A percentile compares a stretch with the other conserved stretches of the same genome.
These are phyloP conservation scores for Boletellus deceptivus DNA, from an alignment of 1,284 basidiomycete genomes.

Conservation along the genomic window DNA sequence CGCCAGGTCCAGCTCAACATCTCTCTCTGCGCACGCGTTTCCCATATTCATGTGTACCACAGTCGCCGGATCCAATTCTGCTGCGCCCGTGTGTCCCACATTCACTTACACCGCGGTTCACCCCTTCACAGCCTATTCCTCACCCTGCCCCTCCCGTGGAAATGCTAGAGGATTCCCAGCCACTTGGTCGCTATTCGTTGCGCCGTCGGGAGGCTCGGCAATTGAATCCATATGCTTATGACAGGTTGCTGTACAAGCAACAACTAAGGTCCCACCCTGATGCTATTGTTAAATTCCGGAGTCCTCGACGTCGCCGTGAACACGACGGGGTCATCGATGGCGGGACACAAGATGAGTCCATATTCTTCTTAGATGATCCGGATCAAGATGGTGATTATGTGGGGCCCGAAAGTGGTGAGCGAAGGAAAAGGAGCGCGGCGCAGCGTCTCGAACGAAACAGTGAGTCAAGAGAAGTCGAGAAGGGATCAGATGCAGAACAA, in stretches of 20 bases:
- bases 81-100: constrained; percentile 1
- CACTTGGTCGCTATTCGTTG: constrained; percentile 45
- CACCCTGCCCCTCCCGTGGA: neutral
- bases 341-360: constrained; percentile 31
- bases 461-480: constrained; percentile 1
- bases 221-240: constrained; percentile 53
- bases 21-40: no score
- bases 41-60: neutral
- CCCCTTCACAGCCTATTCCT: neutral
- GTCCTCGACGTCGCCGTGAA: constrained; percentile 22
- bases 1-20: no score
- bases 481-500: neutral
- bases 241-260: constrained; percentile 46
- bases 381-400: constrained; percentile 29
- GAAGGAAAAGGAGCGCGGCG: constrained; percentile 11
- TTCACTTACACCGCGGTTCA: neutral
- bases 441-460: constrained; percentile 7
- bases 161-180: constrained; percentile 19
- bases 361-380: constrained; percentile 18
- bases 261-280: constrained; percentile 51
- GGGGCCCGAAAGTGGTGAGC: constrained; percentile 12
- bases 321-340: constrained; percentile 17
- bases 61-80: constrained; percentile 28
- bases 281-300: constrained; percentile 51
- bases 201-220: constrained; percentile 51